A percentile compares a stretch with the other conserved stretches of the same genome.
phyloP scores from a whole-genome alignment of 176 grass and related monocot species.

The Avena sativa region DNA sequence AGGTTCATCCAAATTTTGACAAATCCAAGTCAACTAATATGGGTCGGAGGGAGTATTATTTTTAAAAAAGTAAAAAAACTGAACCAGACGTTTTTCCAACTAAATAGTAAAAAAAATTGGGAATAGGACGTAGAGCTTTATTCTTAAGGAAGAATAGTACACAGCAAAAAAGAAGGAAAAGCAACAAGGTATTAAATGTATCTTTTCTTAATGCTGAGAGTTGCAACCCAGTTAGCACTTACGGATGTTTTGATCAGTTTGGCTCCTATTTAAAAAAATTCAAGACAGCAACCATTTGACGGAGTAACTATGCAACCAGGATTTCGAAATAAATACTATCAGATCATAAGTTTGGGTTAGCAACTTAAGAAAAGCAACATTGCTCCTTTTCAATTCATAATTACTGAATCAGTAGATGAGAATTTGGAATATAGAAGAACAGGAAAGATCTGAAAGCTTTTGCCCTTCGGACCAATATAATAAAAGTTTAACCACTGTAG shows the following conservation, averaged over 20 bases:
- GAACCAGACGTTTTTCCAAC: not conserved
- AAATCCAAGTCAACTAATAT: too few relatives aligned
- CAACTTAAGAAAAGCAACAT: not conserved
- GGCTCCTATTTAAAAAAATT: not conserved
- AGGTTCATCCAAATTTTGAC: too few relatives aligned
- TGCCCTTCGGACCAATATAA: slow-evolving; percentile 10
- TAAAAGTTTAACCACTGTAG: not conserved
- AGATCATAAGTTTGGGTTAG: not conserved
- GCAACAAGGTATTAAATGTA: not conserved
- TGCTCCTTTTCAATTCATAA: not conserved
- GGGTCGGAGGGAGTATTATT: too few relatives aligned
- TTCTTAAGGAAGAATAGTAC: not conserved
- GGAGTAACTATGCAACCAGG: not conserved
- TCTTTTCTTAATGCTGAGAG: not conserved
- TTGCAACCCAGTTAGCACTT: not conserved
- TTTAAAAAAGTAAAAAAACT: not conserved
- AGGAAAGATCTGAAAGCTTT: not conserved
- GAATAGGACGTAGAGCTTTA: not conserved
- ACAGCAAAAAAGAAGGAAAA: not conserved
- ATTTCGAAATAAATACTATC: not conserved
- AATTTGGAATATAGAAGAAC: not conserved
- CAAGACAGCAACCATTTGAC: not conserved
- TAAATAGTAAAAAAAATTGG: not conserved
- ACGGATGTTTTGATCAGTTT: not conserved
- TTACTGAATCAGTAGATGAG: not conserved